These are phyloP conservation scores for Raffaelea ambrosiae DNA, from an alignment of 2,329 filamentous ascomycete genomes.

Conservation along the genomic window DNA sequence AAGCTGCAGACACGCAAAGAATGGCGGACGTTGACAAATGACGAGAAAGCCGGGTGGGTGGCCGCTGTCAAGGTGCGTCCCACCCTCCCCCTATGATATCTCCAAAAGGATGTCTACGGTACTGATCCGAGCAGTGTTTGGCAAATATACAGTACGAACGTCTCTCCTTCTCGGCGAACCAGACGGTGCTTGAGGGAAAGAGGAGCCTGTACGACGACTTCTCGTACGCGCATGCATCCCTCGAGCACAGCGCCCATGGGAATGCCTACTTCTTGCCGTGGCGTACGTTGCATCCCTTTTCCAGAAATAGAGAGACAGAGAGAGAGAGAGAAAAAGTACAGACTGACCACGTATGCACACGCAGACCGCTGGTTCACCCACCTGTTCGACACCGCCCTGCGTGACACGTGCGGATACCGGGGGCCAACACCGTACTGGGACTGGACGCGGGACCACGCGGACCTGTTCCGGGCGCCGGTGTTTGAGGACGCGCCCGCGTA, in stretches of 20 bases:
- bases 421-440: conserved; percentile 2
- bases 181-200: not conserved
- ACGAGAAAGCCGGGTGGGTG: conserved; percentile 1
- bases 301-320: too few relatives aligned
- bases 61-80: conserved; percentile 1
- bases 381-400: conserved; percentile 1
- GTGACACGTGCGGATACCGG: not conserved
- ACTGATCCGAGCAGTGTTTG: not conserved
- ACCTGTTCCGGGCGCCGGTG: conserved; percentile 1
- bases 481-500: conserved; percentile 2
- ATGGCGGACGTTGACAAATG: conserved; percentile 1
- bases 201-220: conserved; percentile 3
- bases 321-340: too few relatives aligned
- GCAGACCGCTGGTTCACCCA: conserved; percentile 1
- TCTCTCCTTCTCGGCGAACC: not conserved
- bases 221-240: not conserved
- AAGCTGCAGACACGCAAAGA: conserved; percentile 1
- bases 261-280: conserved; percentile 3
- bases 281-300: not conserved
- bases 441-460: not conserved
- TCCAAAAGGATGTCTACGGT: not conserved
- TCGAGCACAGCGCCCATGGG: not conserved
- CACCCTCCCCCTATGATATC: not conserved
- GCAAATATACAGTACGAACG: conserved; percentile 1
- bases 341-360: not conserved